Conservation (phyloP, 306 rosid species). For the Corylus heterophylla region DNA sequence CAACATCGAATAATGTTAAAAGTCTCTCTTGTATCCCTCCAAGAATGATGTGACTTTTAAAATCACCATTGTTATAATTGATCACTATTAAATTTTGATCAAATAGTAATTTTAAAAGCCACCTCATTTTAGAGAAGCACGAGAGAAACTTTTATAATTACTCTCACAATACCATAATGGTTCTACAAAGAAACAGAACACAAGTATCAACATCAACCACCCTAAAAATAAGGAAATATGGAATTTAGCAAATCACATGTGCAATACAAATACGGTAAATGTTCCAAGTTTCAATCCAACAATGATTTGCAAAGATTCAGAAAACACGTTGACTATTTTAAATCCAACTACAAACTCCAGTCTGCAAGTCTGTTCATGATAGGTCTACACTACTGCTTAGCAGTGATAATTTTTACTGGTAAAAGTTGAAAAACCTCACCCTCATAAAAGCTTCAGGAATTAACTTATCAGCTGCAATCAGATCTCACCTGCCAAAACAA, state of each 20-base stretch:
- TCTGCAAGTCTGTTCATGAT: conserved; percentile 7
- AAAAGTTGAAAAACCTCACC: conserved; percentile 24
- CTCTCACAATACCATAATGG: no score
- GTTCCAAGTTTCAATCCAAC: neutral
- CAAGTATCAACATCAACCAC: neutral
- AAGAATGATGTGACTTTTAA: no score
- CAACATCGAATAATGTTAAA: no score
- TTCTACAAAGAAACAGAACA: neutral
- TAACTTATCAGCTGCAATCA: conserved; percentile 21
- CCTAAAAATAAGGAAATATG: neutral
- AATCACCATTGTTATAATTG: no score
- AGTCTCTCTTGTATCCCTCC: no score
- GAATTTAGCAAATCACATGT: neutral
- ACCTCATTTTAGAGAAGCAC: no score
- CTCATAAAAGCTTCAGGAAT: conserved; percentile 29
- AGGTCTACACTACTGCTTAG: conserved; percentile 6
- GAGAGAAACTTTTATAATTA: no score
- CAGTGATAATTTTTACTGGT: conserved; percentile 3
- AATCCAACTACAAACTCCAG: conserved; percentile 21
- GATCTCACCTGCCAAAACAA: conserved; percentile 52
- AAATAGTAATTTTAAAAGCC: no score
- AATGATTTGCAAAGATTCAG: neutral
- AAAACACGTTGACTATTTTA: neutral
- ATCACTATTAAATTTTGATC: no score
- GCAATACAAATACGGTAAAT: conserved; percentile 7